Evolutionary conservation across 129 eudicot species (phyloP).

Genomic region (Oenanthe sinensis): DNA sequence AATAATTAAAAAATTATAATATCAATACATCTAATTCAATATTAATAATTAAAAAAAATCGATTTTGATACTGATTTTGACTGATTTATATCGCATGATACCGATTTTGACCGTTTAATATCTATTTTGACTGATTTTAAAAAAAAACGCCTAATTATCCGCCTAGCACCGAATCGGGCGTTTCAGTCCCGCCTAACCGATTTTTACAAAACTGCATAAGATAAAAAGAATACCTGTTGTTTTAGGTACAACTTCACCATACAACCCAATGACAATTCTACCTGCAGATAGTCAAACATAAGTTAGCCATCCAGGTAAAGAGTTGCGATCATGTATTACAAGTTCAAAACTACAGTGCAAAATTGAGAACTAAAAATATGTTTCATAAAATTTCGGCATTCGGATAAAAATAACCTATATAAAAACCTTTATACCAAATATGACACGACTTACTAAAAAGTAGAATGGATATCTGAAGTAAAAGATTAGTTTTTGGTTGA

Average conservation of each 20-base stretch:
- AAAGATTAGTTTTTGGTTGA: neutral
- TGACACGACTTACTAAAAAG: neutral
- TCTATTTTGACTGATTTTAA: too few species aligned
- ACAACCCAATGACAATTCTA: conserved; percentile 77
- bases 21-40: too few species aligned
- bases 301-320: conserved; percentile 2
- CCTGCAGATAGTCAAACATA: conserved; percentile 39
- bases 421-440: neutral
- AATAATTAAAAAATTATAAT: too few species aligned
- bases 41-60: too few species aligned
- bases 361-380: neutral
- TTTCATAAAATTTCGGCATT: neutral
- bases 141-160: too few species aligned
- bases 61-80: too few species aligned
- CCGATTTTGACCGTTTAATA: too few species aligned
- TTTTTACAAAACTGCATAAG: too few species aligned
- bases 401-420: neutral
- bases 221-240: conserved; percentile 55
- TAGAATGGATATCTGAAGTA: neutral
- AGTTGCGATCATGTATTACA: neutral
- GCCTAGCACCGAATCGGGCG: too few species aligned
- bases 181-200: too few species aligned
- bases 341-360: neutral
- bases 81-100: too few species aligned
- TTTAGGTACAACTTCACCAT: conserved; percentile 82